A percentile compares a stretch with the other conserved stretches of the same genome.
Evolutionary conservation across 2,329 filamentous ascomycete genomes (phyloP).

Genomic region (Penicillium expansum): DNA sequence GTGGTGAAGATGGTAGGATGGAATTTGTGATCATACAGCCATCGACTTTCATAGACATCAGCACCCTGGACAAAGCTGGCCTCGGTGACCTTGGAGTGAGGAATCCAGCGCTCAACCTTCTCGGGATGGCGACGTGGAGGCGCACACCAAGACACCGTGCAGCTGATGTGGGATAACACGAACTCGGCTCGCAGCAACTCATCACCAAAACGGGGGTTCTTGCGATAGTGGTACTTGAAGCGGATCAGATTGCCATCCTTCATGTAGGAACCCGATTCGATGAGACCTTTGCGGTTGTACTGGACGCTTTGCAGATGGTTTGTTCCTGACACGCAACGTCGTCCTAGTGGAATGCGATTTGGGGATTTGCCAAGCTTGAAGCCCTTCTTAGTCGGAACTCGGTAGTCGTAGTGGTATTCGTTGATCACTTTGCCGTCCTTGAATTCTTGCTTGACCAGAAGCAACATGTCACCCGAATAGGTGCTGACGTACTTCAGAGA

Average conservation of each 20-base stretch:
- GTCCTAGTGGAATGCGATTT: conserved; percentile 44
- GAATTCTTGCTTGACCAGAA: conserved; percentile 47
- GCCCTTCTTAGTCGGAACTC: conserved; percentile 24
- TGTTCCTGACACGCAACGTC: conserved; percentile 49
- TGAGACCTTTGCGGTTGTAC: conserved; percentile 54
- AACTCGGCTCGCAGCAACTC: conserved; percentile 58
- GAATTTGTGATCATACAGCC: conserved; percentile 51
- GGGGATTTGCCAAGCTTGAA: conserved; percentile 26
- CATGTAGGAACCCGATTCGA: conserved; percentile 54
- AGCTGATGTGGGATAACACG: conserved; percentile 53
- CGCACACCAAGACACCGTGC: conserved; percentile 55
- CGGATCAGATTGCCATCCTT: conserved; percentile 52
- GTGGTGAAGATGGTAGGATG: conserved; percentile 49
- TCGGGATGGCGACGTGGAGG: conserved; percentile 51
- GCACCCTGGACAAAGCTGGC: conserved; percentile 54
- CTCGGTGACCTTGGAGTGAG: conserved; percentile 54
- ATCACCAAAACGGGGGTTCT: conserved; percentile 53
- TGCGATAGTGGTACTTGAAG: conserved; percentile 56
- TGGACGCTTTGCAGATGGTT: conserved; percentile 49
- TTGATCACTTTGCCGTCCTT: conserved; percentile 44
- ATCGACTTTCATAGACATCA: conserved; percentile 53
- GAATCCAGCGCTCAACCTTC: conserved; percentile 55
- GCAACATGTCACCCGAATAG: conserved; percentile 49
- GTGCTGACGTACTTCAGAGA: conserved; percentile 47
- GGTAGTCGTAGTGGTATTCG: conserved; percentile 52